Conservation (phyloP, 352 stramenopile genomes). For the Blastocystis sp. region DNA sequence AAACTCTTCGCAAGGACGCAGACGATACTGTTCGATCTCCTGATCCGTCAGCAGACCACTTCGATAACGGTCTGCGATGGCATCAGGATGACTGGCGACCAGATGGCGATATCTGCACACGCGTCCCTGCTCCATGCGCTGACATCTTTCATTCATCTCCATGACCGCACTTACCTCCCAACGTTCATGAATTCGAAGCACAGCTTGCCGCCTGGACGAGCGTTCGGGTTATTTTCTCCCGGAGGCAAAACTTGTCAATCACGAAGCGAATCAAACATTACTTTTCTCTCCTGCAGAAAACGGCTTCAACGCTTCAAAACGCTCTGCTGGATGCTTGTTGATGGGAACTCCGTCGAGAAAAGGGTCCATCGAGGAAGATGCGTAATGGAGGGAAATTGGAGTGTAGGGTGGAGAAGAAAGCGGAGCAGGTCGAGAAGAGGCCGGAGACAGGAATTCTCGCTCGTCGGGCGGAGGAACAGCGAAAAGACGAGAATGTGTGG, state of each 20-base stretch:
- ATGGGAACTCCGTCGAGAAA: not conserved
- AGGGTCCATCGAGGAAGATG: not conserved
- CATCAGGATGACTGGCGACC: slow-evolving; percentile 8
- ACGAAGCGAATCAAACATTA: not conserved
- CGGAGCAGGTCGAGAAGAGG: not conserved
- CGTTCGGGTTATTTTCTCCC: slow-evolving; percentile 50
- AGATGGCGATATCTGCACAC: slow-evolving; percentile 46
- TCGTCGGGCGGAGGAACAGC: not conserved
- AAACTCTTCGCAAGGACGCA: not conserved
- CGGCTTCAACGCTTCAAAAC: not conserved
- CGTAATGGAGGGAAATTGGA: not conserved
- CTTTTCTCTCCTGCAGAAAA: not conserved
- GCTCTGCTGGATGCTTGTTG: not conserved
- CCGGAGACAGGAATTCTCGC: not conserved
- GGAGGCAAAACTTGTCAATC: not conserved
- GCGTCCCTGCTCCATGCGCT: not conserved
- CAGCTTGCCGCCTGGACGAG: not conserved
- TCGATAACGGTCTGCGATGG: slow-evolving; percentile 46
- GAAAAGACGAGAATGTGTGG: not conserved
- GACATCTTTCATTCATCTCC: not conserved
- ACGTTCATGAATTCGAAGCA: slow-evolving; percentile 60
- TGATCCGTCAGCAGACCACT: not conserved
- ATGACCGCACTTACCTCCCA: not conserved
- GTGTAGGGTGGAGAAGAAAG: not conserved
- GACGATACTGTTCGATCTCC: not conserved